Evolutionary conservation across 495 filamentous ascomycete species (phyloP), one percentile per base, ranked within the genome.

Genomic region (Neurospora hispaniola): DNA sequence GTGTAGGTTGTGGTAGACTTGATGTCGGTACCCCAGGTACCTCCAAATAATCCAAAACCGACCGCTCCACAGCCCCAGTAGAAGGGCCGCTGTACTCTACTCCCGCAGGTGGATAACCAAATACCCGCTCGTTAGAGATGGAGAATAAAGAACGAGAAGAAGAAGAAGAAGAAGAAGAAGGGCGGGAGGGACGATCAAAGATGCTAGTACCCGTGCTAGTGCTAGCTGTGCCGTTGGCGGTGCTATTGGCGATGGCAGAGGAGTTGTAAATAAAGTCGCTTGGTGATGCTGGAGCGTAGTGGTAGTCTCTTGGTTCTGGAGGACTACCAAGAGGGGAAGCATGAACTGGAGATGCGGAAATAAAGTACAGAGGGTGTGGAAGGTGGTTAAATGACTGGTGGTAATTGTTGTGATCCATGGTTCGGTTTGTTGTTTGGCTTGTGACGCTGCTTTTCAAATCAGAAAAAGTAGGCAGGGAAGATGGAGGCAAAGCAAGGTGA

Each of bases 251-350:
- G 23, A 0, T 23, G 23, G 1, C 23, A 31, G 27, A 31, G 8
- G 43, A 59, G 6, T 59, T 41, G 42, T 77, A 77, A n/a, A 79
- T 79, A 74, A 78, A 78, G 18, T 74, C 66, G 70, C 75, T 79
- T 31, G 78, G 75, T 20, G 75, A 77, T 20, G 12, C 27, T 1
- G 43, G 46, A 4, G 40, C 42, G 74, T 31, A 31, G 27, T 7
- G 5, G 43, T 31, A 12, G 11, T 40, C 16, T 48, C 7, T 14
- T 69, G 18, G 18, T 72, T 27, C n/a, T n/a, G n/a, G n/a, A n/a
- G 35, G 35, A 38, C 35, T 0, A 38, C 35, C 35, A 38, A 0
- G 35, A 38, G 35, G 5, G 6, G 48, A 20, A 41, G 1, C 43
- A 20, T 43, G 5, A 18, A 4, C 46, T 11, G 2, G 40, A 54